These are phyloP conservation scores for Rhododendron molle DNA, from an alignment of 148 eudicot species.

Conservation along the genomic window DNA sequence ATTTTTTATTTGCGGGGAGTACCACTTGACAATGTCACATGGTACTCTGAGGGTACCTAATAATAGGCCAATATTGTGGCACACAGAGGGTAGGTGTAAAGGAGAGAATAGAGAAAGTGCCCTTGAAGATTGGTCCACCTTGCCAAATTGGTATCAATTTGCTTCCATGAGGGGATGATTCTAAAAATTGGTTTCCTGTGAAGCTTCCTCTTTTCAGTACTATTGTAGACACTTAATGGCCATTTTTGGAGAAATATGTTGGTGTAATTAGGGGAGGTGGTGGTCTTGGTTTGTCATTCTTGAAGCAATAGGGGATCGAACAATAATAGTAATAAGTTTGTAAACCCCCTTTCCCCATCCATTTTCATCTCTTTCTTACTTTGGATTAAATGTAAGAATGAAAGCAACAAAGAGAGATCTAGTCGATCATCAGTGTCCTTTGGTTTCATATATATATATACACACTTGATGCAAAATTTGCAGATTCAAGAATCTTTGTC, in stretches of 20 bases:
- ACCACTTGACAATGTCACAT: not conserved
- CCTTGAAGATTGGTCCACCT: not conserved
- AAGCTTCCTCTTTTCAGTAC: not conserved
- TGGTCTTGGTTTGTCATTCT: not conserved
- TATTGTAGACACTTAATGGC: not conserved
- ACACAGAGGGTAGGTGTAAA: not conserved
- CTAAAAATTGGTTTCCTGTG: not conserved
- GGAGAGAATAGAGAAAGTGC: not conserved
- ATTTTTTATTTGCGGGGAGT: not conserved
- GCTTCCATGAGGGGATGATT: not conserved
- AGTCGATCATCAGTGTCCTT: not conserved
- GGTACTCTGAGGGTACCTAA: not conserved
- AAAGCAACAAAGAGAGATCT: not conserved
- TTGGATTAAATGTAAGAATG: not conserved
- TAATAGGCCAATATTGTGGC: not conserved
- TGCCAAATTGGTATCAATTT: not conserved
- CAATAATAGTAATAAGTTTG: not conserved
- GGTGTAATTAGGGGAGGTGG: not conserved
- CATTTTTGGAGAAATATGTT: not conserved
- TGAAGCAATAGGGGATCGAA: not conserved
- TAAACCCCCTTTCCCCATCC: not conserved
- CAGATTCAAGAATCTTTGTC: not conserved
- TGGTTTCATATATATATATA: not conserved
- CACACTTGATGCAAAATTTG: not conserved
- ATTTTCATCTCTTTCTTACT: not conserved